Percentiles rank a stretch among this genome's conserved stretches.
Conservation (phyloP, 2,329 filamentous ascomycete species). For the Trichoderma hamatum region DNA sequence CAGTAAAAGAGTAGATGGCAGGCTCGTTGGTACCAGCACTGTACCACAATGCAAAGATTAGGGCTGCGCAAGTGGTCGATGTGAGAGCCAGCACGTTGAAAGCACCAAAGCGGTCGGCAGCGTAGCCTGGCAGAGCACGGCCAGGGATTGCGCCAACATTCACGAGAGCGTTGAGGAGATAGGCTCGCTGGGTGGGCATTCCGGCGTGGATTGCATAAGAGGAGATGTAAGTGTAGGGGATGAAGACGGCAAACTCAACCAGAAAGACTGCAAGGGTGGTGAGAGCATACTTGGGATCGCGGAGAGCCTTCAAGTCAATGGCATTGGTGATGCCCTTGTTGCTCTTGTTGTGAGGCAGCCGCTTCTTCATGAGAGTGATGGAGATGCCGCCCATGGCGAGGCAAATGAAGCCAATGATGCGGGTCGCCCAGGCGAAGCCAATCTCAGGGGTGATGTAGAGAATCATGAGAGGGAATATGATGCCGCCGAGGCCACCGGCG, state of each 20-base stretch:
- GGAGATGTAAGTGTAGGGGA: constrained; percentile 70
- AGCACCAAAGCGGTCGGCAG: constrained; percentile 68
- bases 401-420: constrained; percentile 38
- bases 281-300: constrained; percentile 53
- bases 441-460: constrained; percentile 34
- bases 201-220: constrained; percentile 63
- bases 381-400: constrained; percentile 36
- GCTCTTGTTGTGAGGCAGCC: constrained; percentile 51
- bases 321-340: constrained; percentile 39
- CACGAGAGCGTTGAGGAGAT: constrained; percentile 69
- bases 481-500: constrained; percentile 63
- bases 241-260: constrained; percentile 62
- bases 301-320: constrained; percentile 57
- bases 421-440: constrained; percentile 40
- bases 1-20: constrained; percentile 61
- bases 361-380: constrained; percentile 41
- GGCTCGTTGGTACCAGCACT: constrained; percentile 49
- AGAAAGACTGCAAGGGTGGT: constrained; percentile 60
- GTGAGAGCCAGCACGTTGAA: constrained; percentile 71
- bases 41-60: constrained; percentile 65
- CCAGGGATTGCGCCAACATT: constrained; percentile 71
- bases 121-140: constrained; percentile 66
- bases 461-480: constrained; percentile 50
- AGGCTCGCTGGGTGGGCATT: constrained; percentile 59
- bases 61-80: constrained; percentile 47